Evolutionary conservation across 164 flowering plant genomes (phyloP).

Genomic region (Platanus orientalis): DNA sequence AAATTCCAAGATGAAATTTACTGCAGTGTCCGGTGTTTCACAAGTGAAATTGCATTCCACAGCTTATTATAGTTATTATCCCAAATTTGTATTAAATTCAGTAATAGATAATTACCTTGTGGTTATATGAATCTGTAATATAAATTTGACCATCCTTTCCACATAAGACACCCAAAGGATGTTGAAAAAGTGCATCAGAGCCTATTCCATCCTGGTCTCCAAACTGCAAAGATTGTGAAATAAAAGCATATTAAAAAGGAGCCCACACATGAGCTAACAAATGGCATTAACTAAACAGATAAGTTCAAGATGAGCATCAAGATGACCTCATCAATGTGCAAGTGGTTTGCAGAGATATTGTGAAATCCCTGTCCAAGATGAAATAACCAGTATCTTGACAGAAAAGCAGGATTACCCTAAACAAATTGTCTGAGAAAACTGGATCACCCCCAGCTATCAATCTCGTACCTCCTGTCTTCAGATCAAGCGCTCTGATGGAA

Average conservation of each 20-base stretch:
- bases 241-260: background rate
- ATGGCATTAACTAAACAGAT: background rate
- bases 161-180: constrained; percentile 84
- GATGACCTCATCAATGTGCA: background rate
- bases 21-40: background rate
- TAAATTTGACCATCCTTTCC: constrained; percentile 67
- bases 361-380: background rate
- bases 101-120: constrained; percentile 53
- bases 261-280: background rate
- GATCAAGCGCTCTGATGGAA: constrained; percentile 79
- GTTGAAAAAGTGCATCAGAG: constrained; percentile 91
- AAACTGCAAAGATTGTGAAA: constrained; percentile 45
- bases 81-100: background rate
- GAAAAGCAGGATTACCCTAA: constrained; percentile 62
- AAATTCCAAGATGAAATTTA: too few species aligned
- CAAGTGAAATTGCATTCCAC: background rate
- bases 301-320: too few species aligned
- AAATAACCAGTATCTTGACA: constrained; percentile 1
- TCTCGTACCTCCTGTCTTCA: constrained; percentile 85
- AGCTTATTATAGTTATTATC: background rate
- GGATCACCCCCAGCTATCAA: constrained; percentile 93
- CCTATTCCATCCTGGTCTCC: constrained; percentile 95
- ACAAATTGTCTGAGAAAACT: constrained; percentile 75
- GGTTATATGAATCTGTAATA: constrained; percentile 88
- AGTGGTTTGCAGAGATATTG: background rate